A percentile compares a stretch with the other conserved stretches of the same genome.
phyloP scores from a whole-genome alignment of 306 rosid species.

The Hippophae gyantsensis region DNA sequence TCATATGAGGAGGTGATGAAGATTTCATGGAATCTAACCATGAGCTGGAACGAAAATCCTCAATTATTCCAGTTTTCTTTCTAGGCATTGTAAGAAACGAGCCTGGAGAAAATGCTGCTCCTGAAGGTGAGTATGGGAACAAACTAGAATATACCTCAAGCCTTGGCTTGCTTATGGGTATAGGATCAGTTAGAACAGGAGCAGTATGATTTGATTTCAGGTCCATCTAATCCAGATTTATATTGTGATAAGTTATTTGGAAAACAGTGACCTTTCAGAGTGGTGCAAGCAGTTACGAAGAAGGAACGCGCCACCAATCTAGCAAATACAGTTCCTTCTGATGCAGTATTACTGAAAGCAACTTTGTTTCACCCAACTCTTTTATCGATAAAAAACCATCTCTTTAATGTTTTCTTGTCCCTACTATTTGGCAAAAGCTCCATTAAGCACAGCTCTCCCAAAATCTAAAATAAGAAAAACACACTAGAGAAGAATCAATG shows the following conservation, averaged over 20 bases:
- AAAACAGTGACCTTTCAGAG: constrained; percentile 6
- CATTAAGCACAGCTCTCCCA: constrained; percentile 68
- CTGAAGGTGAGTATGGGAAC: constrained; percentile 55
- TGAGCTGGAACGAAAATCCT: constrained; percentile 61
- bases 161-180: constrained; percentile 62
- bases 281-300: too few relatives aligned
- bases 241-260: constrained; percentile 18
- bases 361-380: constrained; percentile 53
- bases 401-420: constrained; percentile 56
- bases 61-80: constrained; percentile 71
- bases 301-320: too few relatives aligned
- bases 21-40: constrained; percentile 98
- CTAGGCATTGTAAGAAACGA: constrained; percentile 58
- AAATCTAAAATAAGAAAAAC: constrained; percentile 22
- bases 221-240: constrained; percentile 88
- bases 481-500: constrained; percentile 2
- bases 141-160: constrained; percentile 42
- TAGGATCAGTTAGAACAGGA: constrained; percentile 71
- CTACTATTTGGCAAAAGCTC: constrained; percentile 49
- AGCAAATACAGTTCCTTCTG: background rate
- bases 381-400: constrained; percentile 73
- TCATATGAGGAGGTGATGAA: constrained; percentile 83
- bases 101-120: constrained; percentile 43
- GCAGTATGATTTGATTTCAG: constrained; percentile 66
- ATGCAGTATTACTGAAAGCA: constrained; percentile 15